Evolutionary conservation across 495 filamentous ascomycete species (phyloP), one percentile per base, ranked within the genome.

Genomic region (Cryomyces minteri): DNA sequence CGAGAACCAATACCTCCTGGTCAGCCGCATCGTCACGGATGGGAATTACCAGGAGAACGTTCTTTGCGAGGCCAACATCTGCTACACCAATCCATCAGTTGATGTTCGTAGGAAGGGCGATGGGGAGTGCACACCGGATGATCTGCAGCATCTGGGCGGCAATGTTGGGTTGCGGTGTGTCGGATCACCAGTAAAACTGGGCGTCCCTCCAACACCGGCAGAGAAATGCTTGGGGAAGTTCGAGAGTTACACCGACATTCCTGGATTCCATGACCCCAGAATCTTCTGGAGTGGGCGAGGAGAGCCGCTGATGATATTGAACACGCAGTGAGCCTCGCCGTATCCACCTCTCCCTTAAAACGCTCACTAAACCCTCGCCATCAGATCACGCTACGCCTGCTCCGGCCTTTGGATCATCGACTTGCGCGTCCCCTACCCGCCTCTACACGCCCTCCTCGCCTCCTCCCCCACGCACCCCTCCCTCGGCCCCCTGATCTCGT

Each of bases 361-460:
- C 18, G 2, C 12, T 6, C 29, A 5, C 28, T 28, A 14, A 45
- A 36, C 28, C 12, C 29, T 43, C 11, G 30, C 28, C n/a, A 25
- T 25, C 29, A 61, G 59, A 43, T 65, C 62, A 5, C 54, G 58
- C n/a, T 65, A 65, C 42, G 56, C 62, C n/a, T 65, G 62, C 43
- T 61, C 64, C 45, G 62, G 62, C 11, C 62, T 65, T 12, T 65
- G 62, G 62, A 47, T 61, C 25, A 58, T 63, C 29, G 62, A 65
- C 39, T 58, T 64, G 8, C 62, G 62, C 32, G 51, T 36, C 3
- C 42, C 61, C 6, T 43, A 64, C 42, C 46, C 54, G 18, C 53
- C 55, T 4, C 52, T 65, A 11, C 12, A 51, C 10, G 50, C 47
- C 9, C 51, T 64, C 1, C 54, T 65, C 40, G 40, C 58, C 1